Evolutionary conservation across 768 basidiomycete genomes (phyloP).

Genomic region (Sporobolomyces phaffii): DNA sequence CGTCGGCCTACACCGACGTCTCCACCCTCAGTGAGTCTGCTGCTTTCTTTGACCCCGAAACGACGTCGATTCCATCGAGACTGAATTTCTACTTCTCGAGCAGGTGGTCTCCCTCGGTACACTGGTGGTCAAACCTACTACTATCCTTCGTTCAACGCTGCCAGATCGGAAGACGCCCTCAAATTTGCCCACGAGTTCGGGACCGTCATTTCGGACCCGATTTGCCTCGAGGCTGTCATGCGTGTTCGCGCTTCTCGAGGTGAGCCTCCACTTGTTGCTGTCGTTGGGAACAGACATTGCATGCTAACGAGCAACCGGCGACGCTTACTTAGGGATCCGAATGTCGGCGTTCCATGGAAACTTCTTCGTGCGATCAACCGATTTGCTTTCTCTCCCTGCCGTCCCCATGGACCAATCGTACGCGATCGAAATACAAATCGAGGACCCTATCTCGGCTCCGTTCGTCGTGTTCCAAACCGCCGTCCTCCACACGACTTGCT

Average conservation of each 20-base stretch:
- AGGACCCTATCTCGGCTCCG: slow-evolving; percentile 82
- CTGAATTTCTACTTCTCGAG: neutral
- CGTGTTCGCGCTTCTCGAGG: slow-evolving; percentile 95
- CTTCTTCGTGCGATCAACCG: slow-evolving; percentile 96
- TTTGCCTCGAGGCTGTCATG: slow-evolving; percentile 95
- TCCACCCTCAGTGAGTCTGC: slow-evolving; percentile 68
- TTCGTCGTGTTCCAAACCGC: slow-evolving; percentile 93
- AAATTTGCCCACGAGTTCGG: slow-evolving; percentile 98
- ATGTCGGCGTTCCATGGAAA: slow-evolving; percentile 99
- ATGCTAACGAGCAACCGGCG: too few species aligned
- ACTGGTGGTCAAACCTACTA: slow-evolving; percentile 97
- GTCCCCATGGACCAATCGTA: slow-evolving; percentile 97
- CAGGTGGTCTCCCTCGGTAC: slow-evolving; percentile 89
- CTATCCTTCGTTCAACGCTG: slow-evolving; percentile 96
- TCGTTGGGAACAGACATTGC: too few species aligned
- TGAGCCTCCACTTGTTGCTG: slow-evolving; percentile 43
- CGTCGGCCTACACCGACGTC: slow-evolving; percentile 86
- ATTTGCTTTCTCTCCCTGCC: slow-evolving; percentile 88
- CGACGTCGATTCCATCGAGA: too few species aligned
- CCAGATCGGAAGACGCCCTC: slow-evolving; percentile 86
- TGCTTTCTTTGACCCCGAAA: slow-evolving; percentile 1
- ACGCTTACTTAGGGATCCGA: slow-evolving; percentile 83
- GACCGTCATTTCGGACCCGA: slow-evolving; percentile 81
- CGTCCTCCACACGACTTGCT: slow-evolving; percentile 87
- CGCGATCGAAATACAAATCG: slow-evolving; percentile 89